These are phyloP conservation scores for Fonsecaea pugnacius DNA, from an alignment of 2,329 filamentous ascomycete species.

Conservation along the genomic window DNA sequence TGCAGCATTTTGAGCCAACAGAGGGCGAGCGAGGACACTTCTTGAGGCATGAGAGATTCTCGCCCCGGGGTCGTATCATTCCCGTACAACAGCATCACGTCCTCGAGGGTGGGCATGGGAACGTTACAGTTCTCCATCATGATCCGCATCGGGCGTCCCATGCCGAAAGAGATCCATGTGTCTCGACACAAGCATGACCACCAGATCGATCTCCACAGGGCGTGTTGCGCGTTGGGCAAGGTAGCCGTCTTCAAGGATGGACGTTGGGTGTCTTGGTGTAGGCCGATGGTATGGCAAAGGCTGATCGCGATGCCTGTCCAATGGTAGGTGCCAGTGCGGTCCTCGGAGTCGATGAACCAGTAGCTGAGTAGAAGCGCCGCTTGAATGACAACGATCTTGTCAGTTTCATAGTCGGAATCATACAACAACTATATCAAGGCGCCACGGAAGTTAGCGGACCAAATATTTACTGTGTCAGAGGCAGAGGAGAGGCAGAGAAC, in stretches of 20 bases:
- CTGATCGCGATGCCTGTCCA: constrained; percentile 1
- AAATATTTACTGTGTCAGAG: no score
- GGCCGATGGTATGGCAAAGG: not conserved
- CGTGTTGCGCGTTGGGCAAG: no score
- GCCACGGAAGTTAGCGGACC: no score
- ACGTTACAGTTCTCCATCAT: not conserved
- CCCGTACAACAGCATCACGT: not conserved
- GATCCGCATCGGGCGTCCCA: constrained; percentile 1
- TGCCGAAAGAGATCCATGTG: not conserved
- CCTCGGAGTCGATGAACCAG: not conserved
- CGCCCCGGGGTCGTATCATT: not conserved
- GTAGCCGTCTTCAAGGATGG: no score
- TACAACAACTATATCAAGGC: no score
- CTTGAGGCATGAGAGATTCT: not conserved
- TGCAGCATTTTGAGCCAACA: no score
- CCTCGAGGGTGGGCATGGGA: not conserved
- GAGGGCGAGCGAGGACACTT: not conserved
- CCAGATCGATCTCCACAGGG: not conserved
- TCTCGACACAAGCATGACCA: constrained; percentile 6
- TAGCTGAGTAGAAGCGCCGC: constrained; percentile 1
- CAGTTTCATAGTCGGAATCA: not conserved
- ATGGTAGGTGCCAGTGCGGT: not conserved
- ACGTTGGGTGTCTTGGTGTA: not conserved
- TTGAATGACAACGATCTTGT: constrained; percentile 5
- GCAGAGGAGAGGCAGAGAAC: no score